phyloP scores from a whole-genome alignment of 441 rosid species.

The Corymbia citriodora region DNA sequence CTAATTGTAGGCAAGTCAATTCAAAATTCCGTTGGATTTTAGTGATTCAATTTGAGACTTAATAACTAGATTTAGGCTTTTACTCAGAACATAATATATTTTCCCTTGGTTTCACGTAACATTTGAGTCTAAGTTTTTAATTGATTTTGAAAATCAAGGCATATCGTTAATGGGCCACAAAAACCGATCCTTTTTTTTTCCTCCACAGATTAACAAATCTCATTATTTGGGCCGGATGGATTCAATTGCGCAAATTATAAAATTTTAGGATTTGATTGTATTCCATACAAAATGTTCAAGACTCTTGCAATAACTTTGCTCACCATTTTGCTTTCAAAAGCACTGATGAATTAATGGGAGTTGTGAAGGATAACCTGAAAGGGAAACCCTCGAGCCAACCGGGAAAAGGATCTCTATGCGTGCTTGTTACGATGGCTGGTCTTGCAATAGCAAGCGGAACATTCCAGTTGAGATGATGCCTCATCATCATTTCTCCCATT shows the following conservation, averaged over 20 bases:
- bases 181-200: too few species aligned
- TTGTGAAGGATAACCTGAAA: background rate
- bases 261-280: background rate
- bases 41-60: background rate
- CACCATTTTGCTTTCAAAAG: background rate
- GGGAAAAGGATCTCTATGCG: background rate
- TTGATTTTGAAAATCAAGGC: too few species aligned
- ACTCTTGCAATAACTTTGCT: background rate
- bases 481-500: background rate
- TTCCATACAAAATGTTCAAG: background rate
- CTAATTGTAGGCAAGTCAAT: background rate
- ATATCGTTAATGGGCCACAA: too few species aligned
- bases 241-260: background rate
- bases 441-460: background rate
- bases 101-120: too few species aligned
- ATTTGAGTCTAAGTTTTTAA: too few species aligned
- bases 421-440: background rate
- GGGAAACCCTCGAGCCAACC: background rate
- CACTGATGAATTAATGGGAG: background rate
- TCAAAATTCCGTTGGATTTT: background rate
- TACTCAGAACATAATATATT: background rate
- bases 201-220: background rate
- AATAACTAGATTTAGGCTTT: background rate
- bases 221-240: background rate
- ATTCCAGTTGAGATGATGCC: background rate